phyloP scores from a whole-genome alignment of 345 rosid species.

The Euphorbia lathyris region DNA sequence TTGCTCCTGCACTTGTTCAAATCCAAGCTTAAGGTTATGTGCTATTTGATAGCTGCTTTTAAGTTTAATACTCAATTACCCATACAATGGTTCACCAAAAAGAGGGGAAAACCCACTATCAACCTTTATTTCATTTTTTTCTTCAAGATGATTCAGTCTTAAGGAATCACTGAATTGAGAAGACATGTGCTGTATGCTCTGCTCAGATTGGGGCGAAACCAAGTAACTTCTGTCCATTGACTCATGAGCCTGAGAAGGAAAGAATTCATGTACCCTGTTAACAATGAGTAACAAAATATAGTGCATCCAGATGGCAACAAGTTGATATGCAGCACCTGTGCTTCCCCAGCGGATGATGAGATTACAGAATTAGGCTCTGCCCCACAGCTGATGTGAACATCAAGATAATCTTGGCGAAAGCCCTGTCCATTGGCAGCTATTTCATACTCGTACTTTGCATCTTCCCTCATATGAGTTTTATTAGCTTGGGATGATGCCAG shows the following conservation, averaged over 20 bases:
- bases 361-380: slow-evolving; percentile 45
- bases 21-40: slow-evolving; percentile 15
- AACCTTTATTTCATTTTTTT: slow-evolving; percentile 60
- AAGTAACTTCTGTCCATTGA: slow-evolving; percentile 47
- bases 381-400: slow-evolving; percentile 49
- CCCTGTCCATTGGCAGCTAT: slow-evolving; percentile 52
- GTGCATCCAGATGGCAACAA: slow-evolving; percentile 9
- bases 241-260: slow-evolving; percentile 50
- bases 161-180: slow-evolving; percentile 61
- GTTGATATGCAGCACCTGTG: slow-evolving; percentile 44
- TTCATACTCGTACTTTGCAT: slow-evolving; percentile 53
- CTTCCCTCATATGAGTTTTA: slow-evolving; percentile 45
- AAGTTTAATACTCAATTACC: slow-evolving; percentile 4
- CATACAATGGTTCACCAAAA: slow-evolving; percentile 10
- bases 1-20: slow-evolving; percentile 46
- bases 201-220: slow-evolving; percentile 44
- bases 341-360: slow-evolving; percentile 49
- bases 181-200: slow-evolving; percentile 58
- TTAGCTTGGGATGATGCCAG: slow-evolving; percentile 51
- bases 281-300: background rate
- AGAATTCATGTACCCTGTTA: slow-evolving; percentile 11
- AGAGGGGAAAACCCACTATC: slow-evolving; percentile 13
- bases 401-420: slow-evolving; percentile 47
- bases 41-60: slow-evolving; percentile 3
- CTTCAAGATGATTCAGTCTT: slow-evolving; percentile 43